Conservation (phyloP, 83 land plant species). For the Thuja plicata region DNA sequence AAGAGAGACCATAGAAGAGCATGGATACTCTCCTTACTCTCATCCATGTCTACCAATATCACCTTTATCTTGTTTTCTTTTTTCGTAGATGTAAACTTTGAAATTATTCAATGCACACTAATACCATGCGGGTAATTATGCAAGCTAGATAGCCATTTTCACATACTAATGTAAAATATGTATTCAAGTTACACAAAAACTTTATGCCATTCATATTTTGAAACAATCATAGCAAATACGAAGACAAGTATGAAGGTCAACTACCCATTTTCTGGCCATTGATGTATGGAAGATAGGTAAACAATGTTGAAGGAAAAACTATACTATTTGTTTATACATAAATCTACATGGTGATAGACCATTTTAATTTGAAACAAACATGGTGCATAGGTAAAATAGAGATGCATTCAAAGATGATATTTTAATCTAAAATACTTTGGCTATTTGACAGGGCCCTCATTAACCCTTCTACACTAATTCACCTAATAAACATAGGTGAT, state of each 20-base stretch:
- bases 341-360: not conserved
- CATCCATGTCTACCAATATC: constrained; percentile 1
- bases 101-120: not conserved
- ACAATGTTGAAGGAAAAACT: not conserved
- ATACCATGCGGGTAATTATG: not conserved
- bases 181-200: not conserved
- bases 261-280: not conserved
- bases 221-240: not conserved
- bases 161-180: not conserved
- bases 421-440: not conserved
- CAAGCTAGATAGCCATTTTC: not conserved
- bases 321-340: not conserved
- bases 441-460: not conserved
- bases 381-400: too few relatives aligned
- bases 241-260: not conserved
- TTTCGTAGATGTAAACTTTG: not conserved
- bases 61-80: not conserved
- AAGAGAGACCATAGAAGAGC: not conserved
- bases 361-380: too few relatives aligned
- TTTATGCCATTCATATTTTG: not conserved
- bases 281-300: not conserved
- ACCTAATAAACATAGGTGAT: too few relatives aligned
- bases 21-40: not conserved
- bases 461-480: too few relatives aligned
- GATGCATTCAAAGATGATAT: not conserved